phyloP scores from a whole-genome alignment of 306 rosid species.

The Acacia crassicarpa region DNA sequence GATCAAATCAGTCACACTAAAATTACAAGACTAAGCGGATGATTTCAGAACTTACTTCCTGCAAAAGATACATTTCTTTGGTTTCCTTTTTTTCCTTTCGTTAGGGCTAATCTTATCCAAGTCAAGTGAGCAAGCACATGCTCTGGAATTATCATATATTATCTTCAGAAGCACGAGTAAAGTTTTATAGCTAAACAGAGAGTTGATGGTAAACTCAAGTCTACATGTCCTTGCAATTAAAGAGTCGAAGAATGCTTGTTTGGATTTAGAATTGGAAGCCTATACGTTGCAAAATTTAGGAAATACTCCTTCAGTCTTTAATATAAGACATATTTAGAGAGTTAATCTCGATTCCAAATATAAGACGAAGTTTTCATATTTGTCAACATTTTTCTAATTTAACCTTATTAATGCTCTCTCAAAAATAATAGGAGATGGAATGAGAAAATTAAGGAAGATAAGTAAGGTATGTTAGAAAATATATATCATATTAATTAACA shows the following conservation, averaged over 20 bases:
- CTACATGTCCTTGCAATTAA: neutral
- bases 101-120: neutral
- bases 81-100: neutral
- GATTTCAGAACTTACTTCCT: neutral
- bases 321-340: too few species aligned
- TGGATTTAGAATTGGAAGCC: neutral
- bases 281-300: neutral
- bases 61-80: neutral
- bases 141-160: neutral
- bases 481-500: too few species aligned
- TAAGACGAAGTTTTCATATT: too few species aligned
- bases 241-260: neutral
- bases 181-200: neutral
- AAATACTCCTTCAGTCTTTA: too few species aligned
- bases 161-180: neutral
- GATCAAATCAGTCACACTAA: neutral
- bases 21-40: neutral
- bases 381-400: too few species aligned
- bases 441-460: too few species aligned
- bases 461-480: too few species aligned
- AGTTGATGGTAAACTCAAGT: neutral
- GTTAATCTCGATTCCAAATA: too few species aligned
- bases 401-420: too few species aligned
- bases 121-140: neutral
- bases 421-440: too few species aligned